phyloP scores from a whole-genome alignment of 306 rosid genomes.

The Prunus mongolica region DNA sequence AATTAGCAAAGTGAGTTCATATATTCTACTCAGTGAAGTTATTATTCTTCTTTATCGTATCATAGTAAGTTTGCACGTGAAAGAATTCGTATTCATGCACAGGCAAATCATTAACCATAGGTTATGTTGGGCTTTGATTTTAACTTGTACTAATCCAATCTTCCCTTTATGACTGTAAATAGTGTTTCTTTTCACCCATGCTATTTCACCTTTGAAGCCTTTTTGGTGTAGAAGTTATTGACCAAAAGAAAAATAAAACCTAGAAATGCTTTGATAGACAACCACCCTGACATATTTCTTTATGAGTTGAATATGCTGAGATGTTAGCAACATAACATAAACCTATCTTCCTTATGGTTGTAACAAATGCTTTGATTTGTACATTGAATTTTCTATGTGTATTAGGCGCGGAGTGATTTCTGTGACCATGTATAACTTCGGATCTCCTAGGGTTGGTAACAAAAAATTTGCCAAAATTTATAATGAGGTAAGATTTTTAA shows the following conservation, averaged over 20 bases:
- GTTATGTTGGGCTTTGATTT: not conserved
- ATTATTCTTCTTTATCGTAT: not conserved
- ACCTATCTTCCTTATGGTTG: not conserved
- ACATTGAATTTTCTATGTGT: slow-evolving; percentile 4
- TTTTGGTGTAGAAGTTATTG: not conserved
- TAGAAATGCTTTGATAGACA: too few species aligned
- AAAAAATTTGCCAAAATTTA: slow-evolving; percentile 82
- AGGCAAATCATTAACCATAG: not conserved
- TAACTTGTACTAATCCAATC: not conserved
- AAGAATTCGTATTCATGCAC: not conserved
- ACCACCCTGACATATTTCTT: too few species aligned
- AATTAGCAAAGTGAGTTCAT: slow-evolving; percentile 70
- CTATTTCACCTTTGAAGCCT: not conserved
- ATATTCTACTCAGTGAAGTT: slow-evolving; percentile 11
- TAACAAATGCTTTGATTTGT: not conserved
- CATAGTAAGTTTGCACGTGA: not conserved
- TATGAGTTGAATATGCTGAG: too few species aligned
- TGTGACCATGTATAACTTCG: slow-evolving; percentile 90
- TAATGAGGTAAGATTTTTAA: slow-evolving; percentile 60
- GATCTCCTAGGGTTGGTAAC: slow-evolving; percentile 99
- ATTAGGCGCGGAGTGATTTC: slow-evolving; percentile 63
- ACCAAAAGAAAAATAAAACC: too few species aligned
- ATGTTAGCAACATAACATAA: too few species aligned
- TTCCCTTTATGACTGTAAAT: not conserved
- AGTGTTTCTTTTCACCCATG: not conserved